Percentiles rank a stretch among this genome's conserved stretches.
Conservation (phyloP, 106 monocot species). For the Hemerocallis citrina region DNA sequence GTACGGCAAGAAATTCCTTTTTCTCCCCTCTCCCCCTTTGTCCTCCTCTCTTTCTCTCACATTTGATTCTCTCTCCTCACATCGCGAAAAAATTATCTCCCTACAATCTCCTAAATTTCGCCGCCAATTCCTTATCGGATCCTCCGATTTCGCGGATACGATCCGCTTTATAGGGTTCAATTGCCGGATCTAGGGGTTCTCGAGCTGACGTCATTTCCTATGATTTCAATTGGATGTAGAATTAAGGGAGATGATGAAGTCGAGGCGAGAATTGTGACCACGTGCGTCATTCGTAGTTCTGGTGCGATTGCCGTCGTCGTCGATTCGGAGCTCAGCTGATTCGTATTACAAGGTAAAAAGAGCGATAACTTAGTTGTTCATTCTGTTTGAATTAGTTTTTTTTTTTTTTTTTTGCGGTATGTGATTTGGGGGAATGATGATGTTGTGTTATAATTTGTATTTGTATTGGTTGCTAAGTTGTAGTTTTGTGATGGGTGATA, state of each 20-base stretch:
- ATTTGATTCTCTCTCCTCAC: not conserved
- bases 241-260: slow-evolving; percentile 1
- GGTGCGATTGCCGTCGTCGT: slow-evolving; percentile 7
- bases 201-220: not conserved
- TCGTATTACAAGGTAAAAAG: slow-evolving; percentile 44
- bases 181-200: slow-evolving; percentile 8
- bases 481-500: not conserved
- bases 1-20: too few relatives aligned
- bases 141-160: slow-evolving; percentile 2
- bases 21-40: too few relatives aligned
- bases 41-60: too few relatives aligned
- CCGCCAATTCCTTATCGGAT: not conserved
- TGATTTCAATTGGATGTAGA: not conserved
- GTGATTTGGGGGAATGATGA: too few relatives aligned
- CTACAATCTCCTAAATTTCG: not conserved
- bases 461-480: too few relatives aligned
- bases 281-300: slow-evolving; percentile 16
- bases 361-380: not conserved
- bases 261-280: slow-evolving; percentile 5
- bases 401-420: too few relatives aligned
- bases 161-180: too few relatives aligned
- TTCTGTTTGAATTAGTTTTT: not conserved
- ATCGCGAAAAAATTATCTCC: slow-evolving; percentile 8
- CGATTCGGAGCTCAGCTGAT: slow-evolving; percentile 19
- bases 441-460: too few relatives aligned